These are phyloP conservation scores for Tylopilus sp. DNA, from an alignment of 768 basidiomycete genomes.

Conservation along the genomic window DNA sequence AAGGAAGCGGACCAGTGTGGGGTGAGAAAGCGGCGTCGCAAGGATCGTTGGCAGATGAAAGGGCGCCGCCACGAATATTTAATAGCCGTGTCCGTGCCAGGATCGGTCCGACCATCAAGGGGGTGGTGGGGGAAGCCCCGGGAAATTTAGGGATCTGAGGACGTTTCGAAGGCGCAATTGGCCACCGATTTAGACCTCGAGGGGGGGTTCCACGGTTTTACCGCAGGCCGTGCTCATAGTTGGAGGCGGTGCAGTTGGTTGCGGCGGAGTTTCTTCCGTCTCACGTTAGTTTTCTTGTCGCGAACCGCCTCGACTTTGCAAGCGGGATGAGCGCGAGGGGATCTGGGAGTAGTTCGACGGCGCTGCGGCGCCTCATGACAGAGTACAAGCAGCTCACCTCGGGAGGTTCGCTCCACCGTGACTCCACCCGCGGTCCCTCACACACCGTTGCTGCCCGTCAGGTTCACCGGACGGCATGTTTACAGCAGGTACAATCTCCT, in stretches of 20 bases:
- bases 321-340: slow-evolving; percentile 49
- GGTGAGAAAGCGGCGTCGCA: slow-evolving; percentile 2
- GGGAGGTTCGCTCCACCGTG: slow-evolving; percentile 48
- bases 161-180: neutral
- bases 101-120: slow-evolving; percentile 1
- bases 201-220: neutral
- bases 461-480: slow-evolving; percentile 95
- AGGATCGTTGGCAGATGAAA: neutral
- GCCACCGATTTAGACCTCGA: neutral
- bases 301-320: neutral
- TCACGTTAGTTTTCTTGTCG: too few relatives aligned
- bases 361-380: slow-evolving; percentile 84
- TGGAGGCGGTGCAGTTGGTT: neutral
- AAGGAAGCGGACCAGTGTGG: neutral
- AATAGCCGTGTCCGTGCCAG: slow-evolving; percentile 1
- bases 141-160: neutral
- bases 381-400: slow-evolving; percentile 87
- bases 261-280: neutral
- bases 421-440: neutral
- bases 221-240: neutral
- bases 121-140: neutral
- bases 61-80: neutral
- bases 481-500: slow-evolving; percentile 65
- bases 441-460: neutral
- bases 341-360: slow-evolving; percentile 56